Conservation (phyloP, 306 rosid species). For the Pueraria montana region DNA sequence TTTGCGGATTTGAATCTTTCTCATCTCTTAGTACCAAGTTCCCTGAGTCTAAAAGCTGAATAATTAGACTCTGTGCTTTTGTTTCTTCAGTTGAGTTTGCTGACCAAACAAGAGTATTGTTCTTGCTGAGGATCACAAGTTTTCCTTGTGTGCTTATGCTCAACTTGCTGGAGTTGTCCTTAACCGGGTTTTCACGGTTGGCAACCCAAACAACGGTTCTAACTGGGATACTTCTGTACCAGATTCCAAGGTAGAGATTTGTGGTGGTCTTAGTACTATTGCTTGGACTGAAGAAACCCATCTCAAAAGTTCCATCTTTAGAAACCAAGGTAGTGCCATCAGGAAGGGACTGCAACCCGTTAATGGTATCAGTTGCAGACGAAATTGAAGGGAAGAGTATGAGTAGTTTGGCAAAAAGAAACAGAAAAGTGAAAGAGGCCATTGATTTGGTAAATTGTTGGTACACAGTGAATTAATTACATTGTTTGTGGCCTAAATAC, state of each 20-base stretch:
- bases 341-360: conserved; percentile 45
- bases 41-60: conserved; percentile 23
- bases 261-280: background rate
- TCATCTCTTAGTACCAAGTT: conserved; percentile 23
- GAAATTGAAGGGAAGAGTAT: conserved; percentile 16
- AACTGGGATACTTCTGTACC: conserved; percentile 52
- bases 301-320: conserved; percentile 52
- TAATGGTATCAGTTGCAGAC: conserved; percentile 43
- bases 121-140: conserved; percentile 39
- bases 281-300: conserved; percentile 73
- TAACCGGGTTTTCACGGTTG: conserved; percentile 51
- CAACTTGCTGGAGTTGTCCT: conserved; percentile 48
- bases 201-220: conserved; percentile 49
- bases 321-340: conserved; percentile 57
- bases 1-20: background rate
- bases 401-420: conserved; percentile 7
- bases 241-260: conserved; percentile 59
- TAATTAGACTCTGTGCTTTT: background rate
- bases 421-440: background rate
- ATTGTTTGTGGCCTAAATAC: background rate
- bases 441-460: background rate
- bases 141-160: conserved; percentile 34
- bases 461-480: background rate
- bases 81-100: conserved; percentile 18
- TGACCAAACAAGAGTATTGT: conserved; percentile 52